Base-by-base conservation (phyloP, 169 alveolate genomes). In the Plasmodium berghei region DNA sequence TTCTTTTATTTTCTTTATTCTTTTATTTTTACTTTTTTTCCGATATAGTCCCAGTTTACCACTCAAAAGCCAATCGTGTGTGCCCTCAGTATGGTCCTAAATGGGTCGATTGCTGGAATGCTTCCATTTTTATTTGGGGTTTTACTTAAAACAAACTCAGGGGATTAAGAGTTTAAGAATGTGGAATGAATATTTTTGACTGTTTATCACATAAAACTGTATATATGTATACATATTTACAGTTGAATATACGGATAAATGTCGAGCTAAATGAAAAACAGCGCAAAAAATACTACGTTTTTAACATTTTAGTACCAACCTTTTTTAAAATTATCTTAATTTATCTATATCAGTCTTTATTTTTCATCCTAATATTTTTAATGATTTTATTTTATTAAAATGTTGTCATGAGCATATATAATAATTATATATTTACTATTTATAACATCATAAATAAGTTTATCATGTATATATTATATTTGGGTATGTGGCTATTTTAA, bases 41-140 rank as follows among this genome's bases (percentile, higher is more conserved):
- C 16, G 5, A 24, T 85, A 18, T 85, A 93, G 96, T 95, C 96
- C 5, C 93, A 91, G 52, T 95, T 93, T 87, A 94, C 95, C 42
- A 93, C 80, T 45, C 96, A 93, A 73, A 93, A 93, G 48, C 95
- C 97, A 3, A 34, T 85, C 5, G 89, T 61, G 22, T 93, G 96
- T 14, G 96, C 95, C 54, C 74, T 94, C 40, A 75, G 93, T 80
- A 95, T 95, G 97, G 94, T 93, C 12, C 22, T 94, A 18, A 95
- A 94, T 52, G 97, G 97, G 22, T 80, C 93, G 18, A 85, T 93
- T 56, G 95, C 97, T 10, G 97, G 96, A 48, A 77, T 91, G 59
- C 95, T 95, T 16, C 94, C 97, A 4, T 95, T 89, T 88, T 72
- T 90, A 20, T 93, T 95, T 42, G 97, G 96, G 75, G 63, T 93